A percentile compares a stretch with the other conserved stretches of the same genome.
Conservation (phyloP, 2,329 filamentous ascomycete genomes). For the Alternaria ethzedia region DNA sequence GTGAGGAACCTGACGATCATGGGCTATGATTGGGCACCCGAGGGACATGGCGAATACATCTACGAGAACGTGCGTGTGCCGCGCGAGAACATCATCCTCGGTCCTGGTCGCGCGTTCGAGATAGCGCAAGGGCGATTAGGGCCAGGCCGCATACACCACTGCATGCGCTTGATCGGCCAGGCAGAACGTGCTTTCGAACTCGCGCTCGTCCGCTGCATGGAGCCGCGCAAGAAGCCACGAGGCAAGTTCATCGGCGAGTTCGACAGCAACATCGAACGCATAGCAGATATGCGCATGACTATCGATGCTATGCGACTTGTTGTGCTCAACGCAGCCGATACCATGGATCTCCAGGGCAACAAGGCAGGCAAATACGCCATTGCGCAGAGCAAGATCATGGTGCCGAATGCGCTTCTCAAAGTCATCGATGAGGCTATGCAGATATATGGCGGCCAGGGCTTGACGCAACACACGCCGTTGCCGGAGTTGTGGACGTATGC, state of each 20-base stretch:
- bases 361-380: slow-evolving; percentile 52
- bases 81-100: slow-evolving; percentile 51
- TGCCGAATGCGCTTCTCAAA: slow-evolving; percentile 49
- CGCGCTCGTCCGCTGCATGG: slow-evolving; percentile 48
- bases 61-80: slow-evolving; percentile 52
- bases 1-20: slow-evolving; percentile 51
- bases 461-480: slow-evolving; percentile 52
- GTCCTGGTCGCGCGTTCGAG: slow-evolving; percentile 52
- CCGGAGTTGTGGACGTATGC: slow-evolving; percentile 55
- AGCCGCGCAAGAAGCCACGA: slow-evolving; percentile 48
- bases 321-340: slow-evolving; percentile 52
- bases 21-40: slow-evolving; percentile 53
- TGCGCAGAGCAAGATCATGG: slow-evolving; percentile 52
- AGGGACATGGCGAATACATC: slow-evolving; percentile 52
- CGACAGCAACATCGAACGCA: slow-evolving; percentile 51
- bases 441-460: slow-evolving; percentile 51
- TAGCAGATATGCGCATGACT: slow-evolving; percentile 52
- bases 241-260: slow-evolving; percentile 52
- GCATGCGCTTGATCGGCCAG: slow-evolving; percentile 53
- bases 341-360: slow-evolving; percentile 51
- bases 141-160: slow-evolving; percentile 53
- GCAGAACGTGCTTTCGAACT: slow-evolving; percentile 53
- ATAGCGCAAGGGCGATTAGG: slow-evolving; percentile 52
- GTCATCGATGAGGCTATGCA: slow-evolving; percentile 55
- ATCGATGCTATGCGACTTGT: slow-evolving; percentile 51